Percentiles rank a stretch among this genome's conserved stretches.
Conservation (phyloP, 2,329 filamentous ascomycete species). For the Trichoderma atrobrunneum region DNA sequence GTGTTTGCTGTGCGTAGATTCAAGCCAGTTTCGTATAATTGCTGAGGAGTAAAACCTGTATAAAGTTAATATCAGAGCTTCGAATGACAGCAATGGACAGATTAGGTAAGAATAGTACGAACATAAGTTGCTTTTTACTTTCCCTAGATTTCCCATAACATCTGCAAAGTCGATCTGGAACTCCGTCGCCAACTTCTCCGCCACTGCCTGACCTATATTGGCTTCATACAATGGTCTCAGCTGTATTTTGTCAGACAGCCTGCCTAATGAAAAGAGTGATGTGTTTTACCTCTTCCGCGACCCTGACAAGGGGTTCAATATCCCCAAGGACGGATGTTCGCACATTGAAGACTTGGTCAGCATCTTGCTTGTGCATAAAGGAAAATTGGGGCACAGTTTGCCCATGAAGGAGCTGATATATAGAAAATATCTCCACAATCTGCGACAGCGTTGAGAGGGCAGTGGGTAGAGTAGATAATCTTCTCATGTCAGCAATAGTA, state of each 20-base stretch:
- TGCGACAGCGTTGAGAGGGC: not conserved
- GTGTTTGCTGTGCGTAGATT: not conserved
- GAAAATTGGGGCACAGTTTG: not conserved
- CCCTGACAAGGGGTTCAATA: not conserved
- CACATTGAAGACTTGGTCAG: not conserved
- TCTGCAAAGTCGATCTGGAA: not conserved
- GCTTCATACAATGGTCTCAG: not conserved
- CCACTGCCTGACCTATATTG: not conserved
- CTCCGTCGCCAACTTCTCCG: not conserved
- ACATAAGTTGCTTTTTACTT: not conserved
- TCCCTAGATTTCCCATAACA: not conserved
- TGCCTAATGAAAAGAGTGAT: no score
- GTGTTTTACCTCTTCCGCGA: not conserved
- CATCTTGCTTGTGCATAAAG: not conserved
- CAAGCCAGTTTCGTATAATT: not conserved
- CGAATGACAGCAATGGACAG: rapidly evolving
- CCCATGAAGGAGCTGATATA: not conserved
- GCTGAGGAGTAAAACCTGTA: not conserved
- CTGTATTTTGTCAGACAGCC: not conserved
- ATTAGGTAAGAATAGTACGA: not conserved
- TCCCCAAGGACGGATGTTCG: not conserved
- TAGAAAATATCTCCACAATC: not conserved
- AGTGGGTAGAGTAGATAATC: not conserved
- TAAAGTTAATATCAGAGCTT: not conserved
- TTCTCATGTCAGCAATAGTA: not conserved